Base-by-base conservation (phyloP, 768 basidiomycete species). In the Glaciozyma martinii region DNA sequence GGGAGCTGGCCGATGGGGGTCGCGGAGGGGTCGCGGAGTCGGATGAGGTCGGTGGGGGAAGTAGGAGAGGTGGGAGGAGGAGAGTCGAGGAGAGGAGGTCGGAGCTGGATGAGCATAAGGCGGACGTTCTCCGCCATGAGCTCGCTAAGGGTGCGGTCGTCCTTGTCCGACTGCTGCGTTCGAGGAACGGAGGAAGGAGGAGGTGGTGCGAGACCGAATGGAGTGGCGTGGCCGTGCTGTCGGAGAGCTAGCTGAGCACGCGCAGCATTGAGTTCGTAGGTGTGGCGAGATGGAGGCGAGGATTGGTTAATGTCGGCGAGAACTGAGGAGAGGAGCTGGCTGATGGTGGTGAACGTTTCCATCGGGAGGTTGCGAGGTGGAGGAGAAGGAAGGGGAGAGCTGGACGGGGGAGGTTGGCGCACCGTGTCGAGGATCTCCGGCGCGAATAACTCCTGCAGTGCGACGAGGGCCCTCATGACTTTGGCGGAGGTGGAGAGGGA, bases 41-140 rank as follows among this genome's bases (percentile, higher is more conserved):
- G 27, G 21, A n/a, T 3, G 6, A 43, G 49, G 42, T 43, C 25
- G 40, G 7, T 15, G 12, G 49, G 27, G 18, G 12, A 9, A 18
- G 49, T 25, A n/a, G 32, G 33, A 19, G 25, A 13, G 16, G 3
- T 23, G 29, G 23, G 8, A 25, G 30, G 43, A 23, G 53, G 27
- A 3, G 44, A 40, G 40, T 40, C 42, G 19, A 57, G 52, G 57
- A 43, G n/a, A 32, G 50, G 23, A 13, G 64, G 64, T 3, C 64
- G 64, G 10, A 65, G 64, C 2, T 40, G 12, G 23, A 49, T 19
- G 40, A 58, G 55, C 5, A 53, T 44, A 47, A 61, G 46, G 16
- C 49, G 46, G 1, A 46, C 30, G 42, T 65, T 60, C 16, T 65
- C 64, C 30, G 37, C 47, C 49, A 50, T n/a, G n/a, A 50, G 49